Evolutionary conservation across 2,329 filamentous ascomycete genomes (phyloP).

Genomic region (Ophiostoma ips): DNA sequence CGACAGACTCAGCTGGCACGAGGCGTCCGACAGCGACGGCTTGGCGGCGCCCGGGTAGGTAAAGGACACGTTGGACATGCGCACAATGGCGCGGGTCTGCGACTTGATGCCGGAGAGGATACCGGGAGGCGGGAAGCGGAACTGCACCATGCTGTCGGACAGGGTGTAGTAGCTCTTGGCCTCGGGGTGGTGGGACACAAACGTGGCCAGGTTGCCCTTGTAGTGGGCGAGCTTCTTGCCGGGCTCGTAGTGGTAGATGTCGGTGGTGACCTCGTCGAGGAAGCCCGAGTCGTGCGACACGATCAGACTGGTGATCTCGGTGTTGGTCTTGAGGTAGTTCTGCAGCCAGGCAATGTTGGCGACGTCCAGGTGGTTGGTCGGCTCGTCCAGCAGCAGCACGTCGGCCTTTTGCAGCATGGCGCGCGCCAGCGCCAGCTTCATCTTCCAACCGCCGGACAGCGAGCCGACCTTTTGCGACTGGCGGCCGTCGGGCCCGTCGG

Average conservation of each 20-base stretch:
- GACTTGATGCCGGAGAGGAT: constrained; percentile 94
- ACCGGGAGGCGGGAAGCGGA: constrained; percentile 95
- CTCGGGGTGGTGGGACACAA: constrained; percentile 83
- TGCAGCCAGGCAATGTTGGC: constrained; percentile 93
- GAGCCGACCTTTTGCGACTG: constrained; percentile 87
- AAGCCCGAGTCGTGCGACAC: constrained; percentile 98
- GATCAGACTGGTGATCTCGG: constrained; percentile 92
- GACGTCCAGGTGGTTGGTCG: constrained; percentile 96
- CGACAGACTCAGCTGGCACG: constrained; percentile 75
- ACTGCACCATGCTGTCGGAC: constrained; percentile 74
- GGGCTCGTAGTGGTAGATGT: constrained; percentile 96
- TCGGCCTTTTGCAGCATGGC: constrained; percentile 97
- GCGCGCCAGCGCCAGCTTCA: constrained; percentile 93
- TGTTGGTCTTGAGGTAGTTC: constrained; percentile 88
- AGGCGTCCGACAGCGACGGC: constrained; percentile 75
- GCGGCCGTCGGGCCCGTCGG: constrained; percentile 71
- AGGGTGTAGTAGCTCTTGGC: constrained; percentile 97
- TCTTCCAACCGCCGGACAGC: constrained; percentile 97
- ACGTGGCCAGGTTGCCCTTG: constrained; percentile 68
- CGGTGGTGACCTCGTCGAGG: constrained; percentile 91
- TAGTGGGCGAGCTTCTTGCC: constrained; percentile 86
- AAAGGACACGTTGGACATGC: constrained; percentile 84
- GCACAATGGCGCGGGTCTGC: constrained; percentile 80
- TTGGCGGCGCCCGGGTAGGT: constrained; percentile 85
- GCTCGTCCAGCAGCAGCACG: constrained; percentile 91